Evolutionary conservation across 257 asterid genomes (phyloP), one percentile per base, ranked within the genome.

Genomic region (Scutellaria galericulata): DNA sequence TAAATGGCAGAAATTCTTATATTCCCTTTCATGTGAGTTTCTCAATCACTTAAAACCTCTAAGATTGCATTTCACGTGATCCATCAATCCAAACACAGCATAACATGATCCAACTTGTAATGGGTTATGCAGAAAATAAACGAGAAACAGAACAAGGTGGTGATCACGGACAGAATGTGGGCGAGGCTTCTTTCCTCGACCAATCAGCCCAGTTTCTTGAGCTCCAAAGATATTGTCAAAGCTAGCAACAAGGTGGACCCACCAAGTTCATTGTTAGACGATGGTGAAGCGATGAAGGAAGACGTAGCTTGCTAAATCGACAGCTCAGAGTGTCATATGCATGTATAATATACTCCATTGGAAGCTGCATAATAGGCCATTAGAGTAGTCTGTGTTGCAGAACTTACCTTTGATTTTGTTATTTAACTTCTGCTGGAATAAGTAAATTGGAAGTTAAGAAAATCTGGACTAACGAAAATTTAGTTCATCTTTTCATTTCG

Each of bases 81-180:
- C 13, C 59, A 15, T 54, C 27, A n/a, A 54, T 55, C 14, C 40
- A 24, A 9, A 55, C 10, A 55, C 37, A 55, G 11, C 7, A 9
- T 9, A 20, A 31, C 37, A 31, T 31, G 4, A 31, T 31, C 37
- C 5, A 31, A 31, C 4, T 31, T 31, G 2, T 31, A 31, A 3
- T 55, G 15, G 37, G 42, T 62, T 7, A 2, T 69, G 86, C 95
- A 89, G 98, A 79, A 87, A 54, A 93, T 93, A 9, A 89, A 75
- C 7, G 96, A 89, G 86, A 71, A 54, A 58, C 91, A 71, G 83
- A 80, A 91, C 83, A 82, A 80, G 83, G 97, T 93, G 15, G 94
- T 93, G 82, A 89, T 93, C 76, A 93, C 98, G 9, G 98, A 93
- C 73, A 84, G 98, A 74, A 93, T 93, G 98, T 93, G 98, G 98